Percentiles rank a stretch among this genome's conserved stretches.
phyloP scores from a whole-genome alignment of 2,329 filamentous ascomycete species.

The Ophiostoma sp. region DNA sequence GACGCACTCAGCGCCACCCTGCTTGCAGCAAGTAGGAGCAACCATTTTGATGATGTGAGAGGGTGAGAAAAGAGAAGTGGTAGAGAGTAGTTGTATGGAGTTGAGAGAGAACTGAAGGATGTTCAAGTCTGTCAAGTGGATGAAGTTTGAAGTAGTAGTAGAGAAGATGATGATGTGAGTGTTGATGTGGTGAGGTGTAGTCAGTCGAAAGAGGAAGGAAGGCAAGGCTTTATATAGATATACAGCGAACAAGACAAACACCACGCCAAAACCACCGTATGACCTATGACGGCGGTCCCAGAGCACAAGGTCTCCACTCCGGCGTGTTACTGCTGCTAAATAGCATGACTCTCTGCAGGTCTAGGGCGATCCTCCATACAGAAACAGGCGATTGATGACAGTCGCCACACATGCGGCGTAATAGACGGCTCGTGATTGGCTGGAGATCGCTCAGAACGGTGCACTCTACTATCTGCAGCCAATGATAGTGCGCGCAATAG shows the following conservation, averaged over 20 bases:
- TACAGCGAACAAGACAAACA: neutral
- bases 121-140: neutral
- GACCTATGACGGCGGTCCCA: neutral
- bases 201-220: neutral
- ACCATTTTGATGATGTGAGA: conserved; percentile 21
- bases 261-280: neutral
- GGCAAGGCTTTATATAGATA: neutral
- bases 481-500: neutral
- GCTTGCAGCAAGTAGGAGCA: conserved; percentile 52
- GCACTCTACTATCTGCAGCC: neutral
- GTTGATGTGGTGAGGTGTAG: neutral
- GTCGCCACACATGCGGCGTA: conserved; percentile 21
- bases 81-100: neutral
- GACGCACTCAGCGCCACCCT: conserved; percentile 47
- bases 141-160: neutral
- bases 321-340: neutral
- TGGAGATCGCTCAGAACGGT: neutral
- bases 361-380: neutral
- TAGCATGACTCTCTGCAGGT: neutral
- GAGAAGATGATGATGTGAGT: neutral
- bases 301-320: conserved; percentile 2
- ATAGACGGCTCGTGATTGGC: conserved; percentile 19
- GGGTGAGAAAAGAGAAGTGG: neutral
- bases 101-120: neutral
- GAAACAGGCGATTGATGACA: conserved; percentile 17